phyloP scores from a whole-genome alignment of 2,329 filamentous ascomycete species.

The Ascocoryne sarcoides region DNA sequence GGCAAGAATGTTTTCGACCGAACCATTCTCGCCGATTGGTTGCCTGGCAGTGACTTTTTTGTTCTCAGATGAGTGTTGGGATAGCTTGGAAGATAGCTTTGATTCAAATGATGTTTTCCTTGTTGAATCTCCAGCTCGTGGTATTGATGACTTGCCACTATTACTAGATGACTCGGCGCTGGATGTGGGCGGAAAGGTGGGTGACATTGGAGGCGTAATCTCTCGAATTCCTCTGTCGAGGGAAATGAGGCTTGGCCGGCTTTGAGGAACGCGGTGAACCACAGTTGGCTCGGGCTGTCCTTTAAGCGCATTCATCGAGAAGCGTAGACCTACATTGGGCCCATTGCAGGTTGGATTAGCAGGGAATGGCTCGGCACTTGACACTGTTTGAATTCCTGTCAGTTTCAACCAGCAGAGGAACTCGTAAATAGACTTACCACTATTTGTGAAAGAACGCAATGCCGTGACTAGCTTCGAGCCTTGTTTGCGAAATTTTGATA shows the following conservation, averaged over 20 bases:
- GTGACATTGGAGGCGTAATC: slow-evolving; percentile 17
- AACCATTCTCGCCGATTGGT: slow-evolving; percentile 11
- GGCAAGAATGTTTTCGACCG: slow-evolving; percentile 19
- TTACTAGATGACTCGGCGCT: slow-evolving; percentile 21
- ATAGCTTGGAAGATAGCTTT: slow-evolving; percentile 27
- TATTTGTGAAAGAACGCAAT: slow-evolving; percentile 35
- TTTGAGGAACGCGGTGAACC: slow-evolving; percentile 34
- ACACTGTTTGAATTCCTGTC: background rate
- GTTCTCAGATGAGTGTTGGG: slow-evolving; percentile 24
- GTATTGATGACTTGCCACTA: slow-evolving; percentile 24
- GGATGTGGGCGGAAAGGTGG: slow-evolving; percentile 21
- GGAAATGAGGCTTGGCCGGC: slow-evolving; percentile 30
- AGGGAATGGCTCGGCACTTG: background rate
- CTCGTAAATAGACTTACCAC: slow-evolving; percentile 24
- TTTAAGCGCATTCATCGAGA: slow-evolving; percentile 35
- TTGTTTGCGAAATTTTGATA: slow-evolving; percentile 33
- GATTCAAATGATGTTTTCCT: slow-evolving; percentile 33
- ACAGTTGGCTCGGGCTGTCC: slow-evolving; percentile 34
- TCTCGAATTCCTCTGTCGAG: slow-evolving; percentile 26
- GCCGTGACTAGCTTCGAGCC: slow-evolving; percentile 36
- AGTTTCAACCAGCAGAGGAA: too few relatives aligned
- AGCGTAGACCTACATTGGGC: slow-evolving; percentile 1
- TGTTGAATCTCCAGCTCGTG: slow-evolving; percentile 23
- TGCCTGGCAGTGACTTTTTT: slow-evolving; percentile 17
- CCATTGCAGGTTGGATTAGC: background rate